Conservation (phyloP, 1,284 basidiomycete genomes). For the Puccinia coronata region DNA sequence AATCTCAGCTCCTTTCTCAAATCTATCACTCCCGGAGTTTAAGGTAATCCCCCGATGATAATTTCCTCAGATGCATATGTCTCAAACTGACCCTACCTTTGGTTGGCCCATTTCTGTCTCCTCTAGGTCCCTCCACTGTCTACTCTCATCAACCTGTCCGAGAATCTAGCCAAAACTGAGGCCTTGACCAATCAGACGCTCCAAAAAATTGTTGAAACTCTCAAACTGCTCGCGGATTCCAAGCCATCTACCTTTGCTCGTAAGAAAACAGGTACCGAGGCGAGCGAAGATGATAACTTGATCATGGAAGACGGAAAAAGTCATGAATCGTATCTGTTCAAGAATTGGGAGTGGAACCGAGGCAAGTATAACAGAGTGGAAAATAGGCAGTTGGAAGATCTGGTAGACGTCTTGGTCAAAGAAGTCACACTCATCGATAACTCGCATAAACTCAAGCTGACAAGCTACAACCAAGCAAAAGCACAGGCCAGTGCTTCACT, state of each 20-base stretch:
- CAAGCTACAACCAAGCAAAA: constrained; percentile 91
- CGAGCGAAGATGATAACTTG: constrained; percentile 13
- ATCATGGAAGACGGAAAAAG: constrained; percentile 46
- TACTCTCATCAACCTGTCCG: constrained; percentile 81
- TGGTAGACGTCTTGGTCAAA: constrained; percentile 38
- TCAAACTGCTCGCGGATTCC: constrained; percentile 70
- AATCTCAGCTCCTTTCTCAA: constrained; percentile 21
- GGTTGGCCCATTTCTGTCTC: neutral
- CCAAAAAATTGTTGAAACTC: constrained; percentile 90
- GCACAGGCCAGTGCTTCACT: constrained; percentile 89
- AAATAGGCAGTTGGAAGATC: constrained; percentile 41
- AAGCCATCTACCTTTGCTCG: constrained; percentile 40
- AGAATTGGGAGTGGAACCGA: constrained; percentile 50
- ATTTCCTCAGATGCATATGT: neutral
- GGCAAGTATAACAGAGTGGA: constrained; percentile 49
- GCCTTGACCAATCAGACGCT: constrained; percentile 80
- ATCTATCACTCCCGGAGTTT: constrained; percentile 45
- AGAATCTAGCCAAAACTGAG: constrained; percentile 89
- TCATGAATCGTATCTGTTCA: constrained; percentile 46
- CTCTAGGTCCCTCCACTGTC: constrained; percentile 89
- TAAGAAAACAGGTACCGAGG: neutral
- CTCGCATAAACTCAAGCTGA: constrained; percentile 70
- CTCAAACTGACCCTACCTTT: neutral
- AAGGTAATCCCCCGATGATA: constrained; percentile 15
- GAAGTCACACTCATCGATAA: constrained; percentile 60